phyloP scores from a whole-genome alignment of 352 stramenopile species.

The Pythium coloratum region DNA sequence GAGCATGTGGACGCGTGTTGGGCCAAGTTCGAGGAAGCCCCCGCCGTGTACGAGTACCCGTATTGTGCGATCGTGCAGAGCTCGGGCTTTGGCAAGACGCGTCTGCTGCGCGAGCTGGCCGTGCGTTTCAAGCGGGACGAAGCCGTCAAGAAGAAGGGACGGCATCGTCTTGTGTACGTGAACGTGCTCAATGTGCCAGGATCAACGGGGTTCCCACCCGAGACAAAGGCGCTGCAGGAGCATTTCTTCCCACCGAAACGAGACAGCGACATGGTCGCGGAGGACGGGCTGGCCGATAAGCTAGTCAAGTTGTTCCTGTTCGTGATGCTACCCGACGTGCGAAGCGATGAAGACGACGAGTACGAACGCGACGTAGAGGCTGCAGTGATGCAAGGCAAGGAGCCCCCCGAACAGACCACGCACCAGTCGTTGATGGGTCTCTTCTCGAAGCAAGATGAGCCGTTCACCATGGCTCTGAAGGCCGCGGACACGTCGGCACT shows the following conservation, averaged over 20 bases:
- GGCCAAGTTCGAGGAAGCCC: background rate
- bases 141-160: background rate
- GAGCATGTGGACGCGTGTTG: background rate
- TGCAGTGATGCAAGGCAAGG: background rate
- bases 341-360: background rate
- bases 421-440: background rate
- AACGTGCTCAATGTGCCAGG: background rate
- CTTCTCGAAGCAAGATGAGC: background rate
- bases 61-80: constrained; percentile 1
- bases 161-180: background rate
- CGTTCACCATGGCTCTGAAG: background rate
- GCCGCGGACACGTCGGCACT: background rate
- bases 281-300: background rate
- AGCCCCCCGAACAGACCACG: background rate
- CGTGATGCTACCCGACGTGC: background rate
- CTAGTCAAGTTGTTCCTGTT: background rate
- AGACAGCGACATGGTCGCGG: background rate
- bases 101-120: background rate
- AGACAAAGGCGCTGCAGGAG: background rate
- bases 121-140: background rate
- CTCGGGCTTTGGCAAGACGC: constrained; percentile 1
- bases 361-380: no score
- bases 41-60: background rate
- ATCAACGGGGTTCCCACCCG: background rate
- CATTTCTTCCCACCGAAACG: background rate